These are phyloP conservation scores for Populus euphratica DNA, from an alignment of 345 rosid species.

Conservation along the genomic window DNA sequence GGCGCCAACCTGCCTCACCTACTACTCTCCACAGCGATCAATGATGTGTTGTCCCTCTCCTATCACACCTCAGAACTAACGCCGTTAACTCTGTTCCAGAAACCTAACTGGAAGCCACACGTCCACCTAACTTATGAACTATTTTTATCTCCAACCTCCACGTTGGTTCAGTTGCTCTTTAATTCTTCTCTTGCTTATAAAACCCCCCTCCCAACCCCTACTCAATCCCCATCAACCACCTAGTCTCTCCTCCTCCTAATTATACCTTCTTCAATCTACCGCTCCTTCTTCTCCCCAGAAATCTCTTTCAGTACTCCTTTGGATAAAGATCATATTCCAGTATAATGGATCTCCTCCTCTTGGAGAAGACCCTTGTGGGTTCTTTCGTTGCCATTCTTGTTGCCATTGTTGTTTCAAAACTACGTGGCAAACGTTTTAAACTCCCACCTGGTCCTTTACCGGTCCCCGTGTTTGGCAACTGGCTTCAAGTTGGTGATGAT, in stretches of 20 bases:
- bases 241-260: not conserved
- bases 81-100: slow-evolving; percentile 1
- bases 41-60: not conserved
- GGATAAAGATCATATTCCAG: not conserved
- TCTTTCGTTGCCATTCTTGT: slow-evolving; percentile 60
- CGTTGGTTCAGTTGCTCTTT: not conserved
- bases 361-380: slow-evolving; percentile 76
- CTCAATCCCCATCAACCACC: not conserved
- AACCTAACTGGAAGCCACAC: not conserved
- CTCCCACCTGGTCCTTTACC: slow-evolving; percentile 93
- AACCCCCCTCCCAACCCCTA: not conserved
- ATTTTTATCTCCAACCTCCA: not conserved
- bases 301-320: not conserved
- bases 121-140: not conserved
- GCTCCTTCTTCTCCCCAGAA: not conserved
- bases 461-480: slow-evolving; percentile 87
- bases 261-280: not conserved
- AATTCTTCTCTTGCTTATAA: not conserved
- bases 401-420: slow-evolving; percentile 67
- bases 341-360: slow-evolving; percentile 69
- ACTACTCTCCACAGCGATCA: not conserved
- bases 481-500: slow-evolving; percentile 99
- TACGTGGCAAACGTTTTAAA: slow-evolving; percentile 80
- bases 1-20: not conserved
- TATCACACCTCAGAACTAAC: not conserved